A percentile compares a stretch with the other conserved stretches of the same genome.
These are phyloP conservation scores for Russula sp. DNA, from an alignment of 768 basidiomycete species.

Conservation along the genomic window DNA sequence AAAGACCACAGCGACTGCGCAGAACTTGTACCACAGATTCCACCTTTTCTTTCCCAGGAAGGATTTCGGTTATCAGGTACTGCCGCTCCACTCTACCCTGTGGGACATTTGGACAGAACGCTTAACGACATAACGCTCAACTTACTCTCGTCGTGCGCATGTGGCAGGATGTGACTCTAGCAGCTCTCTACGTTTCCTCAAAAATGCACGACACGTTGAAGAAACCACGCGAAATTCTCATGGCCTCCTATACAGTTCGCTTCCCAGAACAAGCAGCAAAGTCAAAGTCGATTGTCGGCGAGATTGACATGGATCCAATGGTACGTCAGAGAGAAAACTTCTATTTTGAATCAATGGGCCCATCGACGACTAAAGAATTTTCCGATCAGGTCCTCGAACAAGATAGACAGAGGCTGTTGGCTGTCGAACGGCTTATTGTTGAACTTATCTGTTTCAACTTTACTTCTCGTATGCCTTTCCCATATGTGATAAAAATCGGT, in stretches of 20 bases:
- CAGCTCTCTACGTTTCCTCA: conserved; percentile 89
- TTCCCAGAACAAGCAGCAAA: conserved; percentile 87
- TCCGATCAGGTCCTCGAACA: conserved; percentile 68
- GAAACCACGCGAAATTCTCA: conserved; percentile 91
- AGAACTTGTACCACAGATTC: conserved; percentile 92
- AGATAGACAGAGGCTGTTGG: conserved; percentile 78
- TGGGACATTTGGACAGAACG: background rate
- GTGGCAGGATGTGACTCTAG: conserved; percentile 79
- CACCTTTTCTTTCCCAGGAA: conserved; percentile 94
- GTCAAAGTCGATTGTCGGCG: conserved; percentile 76
- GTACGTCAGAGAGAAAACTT: conserved; percentile 41
- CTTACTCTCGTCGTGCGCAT: background rate
- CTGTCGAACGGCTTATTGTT: conserved; percentile 85
- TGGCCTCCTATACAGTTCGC: conserved; percentile 80
- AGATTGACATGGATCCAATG: conserved; percentile 81
- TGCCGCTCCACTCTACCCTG: background rate
- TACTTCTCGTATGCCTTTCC: conserved; percentile 78
- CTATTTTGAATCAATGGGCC: background rate
- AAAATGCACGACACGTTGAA: conserved; percentile 99
- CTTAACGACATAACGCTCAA: too few species aligned
- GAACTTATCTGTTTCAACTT: conserved; percentile 99
- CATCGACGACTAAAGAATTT: conserved; percentile 12
- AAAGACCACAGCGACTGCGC: conserved; percentile 89
- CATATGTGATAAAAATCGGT: conserved; percentile 87
- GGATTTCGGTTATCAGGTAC: conserved; percentile 77